Base-by-base conservation (phyloP, 2,329 filamentous ascomycete species). In the Penicillium sp. region DNA sequence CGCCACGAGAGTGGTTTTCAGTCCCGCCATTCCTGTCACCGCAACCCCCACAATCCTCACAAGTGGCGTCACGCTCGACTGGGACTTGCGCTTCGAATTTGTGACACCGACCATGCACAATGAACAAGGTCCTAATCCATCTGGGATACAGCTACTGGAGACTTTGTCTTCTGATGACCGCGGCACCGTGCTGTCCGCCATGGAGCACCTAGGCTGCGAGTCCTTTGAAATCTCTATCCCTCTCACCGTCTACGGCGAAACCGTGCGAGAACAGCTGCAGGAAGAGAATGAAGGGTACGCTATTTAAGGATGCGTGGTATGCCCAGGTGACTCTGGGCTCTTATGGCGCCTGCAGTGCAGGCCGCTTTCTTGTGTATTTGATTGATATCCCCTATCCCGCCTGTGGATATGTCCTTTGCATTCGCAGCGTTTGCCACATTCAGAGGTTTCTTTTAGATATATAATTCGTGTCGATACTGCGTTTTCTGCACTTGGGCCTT, bases 21-120 rank as follows among this genome's bases (percentile, higher is more conserved):
- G 79, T 7, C 87, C 90, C 0, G 87, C 88, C 0, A 90, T 98
- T 42, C 93, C 93, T 0, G 80, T 87, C 15, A 79, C 79, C 12
- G 90, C 89, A 0, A 95, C 91, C 0, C 93, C 93, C 0, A 90
- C 93, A 56, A 95, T 98, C 59, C 81, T 95, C 41, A 98, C 93
- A 0, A 95, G 84, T 53, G 91, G 91, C 1, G 82, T 98, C 3
- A 87, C 82, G 56, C 75, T 96, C 24, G 87, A 89, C 58, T 98
- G 93, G 93, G 88, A 87, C 67, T 76, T 98, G 29, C 78, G 89
- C 1, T 83, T 98, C 50, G 91, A 97, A 71, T 98, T 98, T 70
- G 90, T 95, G 24, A 92, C 92, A 5, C 85, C 88, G 5, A 81
- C 79, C 35, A 58, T 62, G 8, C 66, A 69, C 28, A 62, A 67